These are phyloP conservation scores for Umbelopsis sp. DNA, from an alignment of 192 early-diverging fungal species.

Conservation along the genomic window DNA sequence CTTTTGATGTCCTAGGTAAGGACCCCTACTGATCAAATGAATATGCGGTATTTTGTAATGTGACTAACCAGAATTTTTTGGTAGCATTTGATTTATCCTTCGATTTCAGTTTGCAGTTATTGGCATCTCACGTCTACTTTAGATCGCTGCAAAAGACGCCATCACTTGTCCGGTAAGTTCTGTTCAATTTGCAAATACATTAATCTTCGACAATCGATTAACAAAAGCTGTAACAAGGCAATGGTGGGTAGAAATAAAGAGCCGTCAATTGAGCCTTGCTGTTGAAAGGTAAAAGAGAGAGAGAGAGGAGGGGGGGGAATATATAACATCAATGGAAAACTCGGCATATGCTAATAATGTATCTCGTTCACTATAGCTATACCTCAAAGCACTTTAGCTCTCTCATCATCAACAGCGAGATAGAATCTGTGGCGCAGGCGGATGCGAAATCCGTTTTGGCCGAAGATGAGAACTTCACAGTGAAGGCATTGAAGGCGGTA, in stretches of 20 bases:
- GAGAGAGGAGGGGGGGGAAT: too few species aligned
- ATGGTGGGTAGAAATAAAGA: slow-evolving; percentile 84
- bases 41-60: not conserved
- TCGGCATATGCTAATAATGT: not conserved
- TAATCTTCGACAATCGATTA: not conserved
- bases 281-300: slow-evolving; percentile 66
- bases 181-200: not conserved
- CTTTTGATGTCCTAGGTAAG: slow-evolving; percentile 64
- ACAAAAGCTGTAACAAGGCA: slow-evolving; percentile 22
- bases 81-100: slow-evolving; percentile 48
- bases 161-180: slow-evolving; percentile 58
- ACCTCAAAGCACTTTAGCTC: slow-evolving; percentile 75
- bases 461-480: slow-evolving; percentile 58
- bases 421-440: slow-evolving; percentile 51
- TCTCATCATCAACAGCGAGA: slow-evolving; percentile 60
- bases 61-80: not conserved
- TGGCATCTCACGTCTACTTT: slow-evolving; percentile 79
- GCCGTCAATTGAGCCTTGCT: slow-evolving; percentile 69
- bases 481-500: slow-evolving; percentile 61
- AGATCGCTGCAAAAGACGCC: slow-evolving; percentile 61
- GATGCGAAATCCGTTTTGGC: slow-evolving; percentile 45
- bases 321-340: not conserved
- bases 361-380: slow-evolving; percentile 42
- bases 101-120: slow-evolving; percentile 60
- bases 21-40: slow-evolving; percentile 7